These are phyloP conservation scores for Elasticomyces elasticus DNA, from an alignment of 495 filamentous ascomycete species.

Conservation along the genomic window DNA sequence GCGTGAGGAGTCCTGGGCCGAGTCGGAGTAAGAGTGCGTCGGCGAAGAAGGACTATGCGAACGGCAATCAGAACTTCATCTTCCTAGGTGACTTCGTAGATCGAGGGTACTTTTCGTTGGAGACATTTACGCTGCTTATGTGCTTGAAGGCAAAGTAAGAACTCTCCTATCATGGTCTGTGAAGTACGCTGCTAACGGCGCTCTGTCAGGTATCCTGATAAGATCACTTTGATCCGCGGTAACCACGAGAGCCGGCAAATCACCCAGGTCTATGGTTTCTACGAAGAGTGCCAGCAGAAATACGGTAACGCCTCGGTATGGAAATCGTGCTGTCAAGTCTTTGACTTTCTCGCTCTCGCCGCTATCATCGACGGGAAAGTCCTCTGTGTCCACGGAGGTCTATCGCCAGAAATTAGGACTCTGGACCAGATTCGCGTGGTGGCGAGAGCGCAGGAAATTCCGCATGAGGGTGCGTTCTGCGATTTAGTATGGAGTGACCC, in stretches of 20 bases:
- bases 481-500: conserved; percentile 98
- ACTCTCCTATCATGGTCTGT: not conserved
- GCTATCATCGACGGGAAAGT: conserved; percentile 96
- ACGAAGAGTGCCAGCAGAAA: conserved; percentile 95
- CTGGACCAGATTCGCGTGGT: conserved; percentile 97
- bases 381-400: conserved; percentile 91
- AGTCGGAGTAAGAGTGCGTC: conserved; percentile 16
- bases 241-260: conserved; percentile 98
- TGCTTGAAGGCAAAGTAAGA: conserved; percentile 92
- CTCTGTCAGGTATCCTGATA: conserved; percentile 69
- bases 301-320: conserved; percentile 97
- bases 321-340: conserved; percentile 98
- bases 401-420: conserved; percentile 92
- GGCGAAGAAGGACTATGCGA: conserved; percentile 20
- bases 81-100: conserved; percentile 98
- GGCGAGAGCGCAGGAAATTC: conserved; percentile 92
- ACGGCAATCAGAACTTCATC: conserved; percentile 74
- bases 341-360: conserved; percentile 92
- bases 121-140: conserved; percentile 90
- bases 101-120: conserved; percentile 92
- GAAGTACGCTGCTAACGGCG: not conserved
- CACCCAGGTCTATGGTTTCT: conserved; percentile 97
- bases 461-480: conserved; percentile 95
- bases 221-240: conserved; percentile 88
- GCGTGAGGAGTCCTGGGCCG: conserved; percentile 15